A percentile compares a stretch with the other conserved stretches of the same genome.
These are phyloP conservation scores for Pisolithus albus DNA, from an alignment of 768 basidiomycete species.

Conservation along the genomic window DNA sequence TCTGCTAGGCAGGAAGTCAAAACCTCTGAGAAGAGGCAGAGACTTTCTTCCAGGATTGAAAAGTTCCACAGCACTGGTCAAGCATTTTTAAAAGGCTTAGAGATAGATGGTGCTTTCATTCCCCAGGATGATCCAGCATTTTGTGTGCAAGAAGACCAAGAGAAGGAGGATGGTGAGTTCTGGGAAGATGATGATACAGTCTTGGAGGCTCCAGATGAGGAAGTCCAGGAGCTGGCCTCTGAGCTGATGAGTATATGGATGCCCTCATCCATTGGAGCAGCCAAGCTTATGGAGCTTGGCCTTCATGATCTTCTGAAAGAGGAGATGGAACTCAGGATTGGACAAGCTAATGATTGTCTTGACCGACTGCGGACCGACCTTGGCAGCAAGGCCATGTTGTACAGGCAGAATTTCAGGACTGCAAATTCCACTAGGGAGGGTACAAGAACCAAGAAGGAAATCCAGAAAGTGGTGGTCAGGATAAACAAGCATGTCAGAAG, in stretches of 20 bases:
- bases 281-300: background rate
- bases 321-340: conserved; percentile 1
- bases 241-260: conserved; percentile 4
- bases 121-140: background rate
- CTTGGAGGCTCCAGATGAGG: background rate
- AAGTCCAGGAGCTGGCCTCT: background rate
- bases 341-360: conserved; percentile 3
- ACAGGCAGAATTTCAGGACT: background rate
- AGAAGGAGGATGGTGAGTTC: background rate
- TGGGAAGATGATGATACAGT: background rate
- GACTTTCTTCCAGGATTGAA: background rate
- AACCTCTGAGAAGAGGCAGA: background rate
- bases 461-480: background rate
- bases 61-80: background rate
- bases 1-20: background rate
- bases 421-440: background rate
- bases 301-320: background rate
- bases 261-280: background rate
- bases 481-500: background rate
- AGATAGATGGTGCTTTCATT: background rate
- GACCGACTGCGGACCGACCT: background rate
- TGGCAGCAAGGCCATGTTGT: conserved; percentile 2
- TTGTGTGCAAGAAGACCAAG: background rate
- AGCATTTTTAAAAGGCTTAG: background rate
- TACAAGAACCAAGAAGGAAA: conserved; percentile 2